Percentiles rank a stretch among this genome's conserved stretches.
These are phyloP conservation scores for Chloranthus sessilifolius DNA, from an alignment of 164 flowering plant species.

Conservation along the genomic window DNA sequence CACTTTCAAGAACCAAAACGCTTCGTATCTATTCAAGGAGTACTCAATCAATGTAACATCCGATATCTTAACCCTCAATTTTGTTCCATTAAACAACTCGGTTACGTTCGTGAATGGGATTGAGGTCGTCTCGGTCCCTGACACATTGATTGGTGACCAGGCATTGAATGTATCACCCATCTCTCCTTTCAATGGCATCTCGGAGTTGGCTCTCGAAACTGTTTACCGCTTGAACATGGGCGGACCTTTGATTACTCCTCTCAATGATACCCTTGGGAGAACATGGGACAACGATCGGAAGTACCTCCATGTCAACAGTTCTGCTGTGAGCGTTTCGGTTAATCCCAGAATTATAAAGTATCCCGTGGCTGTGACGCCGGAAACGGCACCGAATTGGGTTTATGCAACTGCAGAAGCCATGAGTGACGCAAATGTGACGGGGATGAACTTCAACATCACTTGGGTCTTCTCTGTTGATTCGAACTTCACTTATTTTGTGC, in stretches of 20 bases:
- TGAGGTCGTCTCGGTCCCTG: conserved; percentile 33
- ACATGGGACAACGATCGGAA: conserved; percentile 31
- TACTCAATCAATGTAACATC: conserved; percentile 27
- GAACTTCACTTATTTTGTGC: conserved; percentile 53
- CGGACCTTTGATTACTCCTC: conserved; percentile 31
- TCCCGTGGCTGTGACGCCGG: conserved; percentile 32
- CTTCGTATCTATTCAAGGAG: conserved; percentile 27
- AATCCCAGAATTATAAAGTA: conserved; percentile 26
- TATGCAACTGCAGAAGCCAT: conserved; percentile 78
- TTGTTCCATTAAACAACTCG: conserved; percentile 24
- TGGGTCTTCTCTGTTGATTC: conserved; percentile 83
- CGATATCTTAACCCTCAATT: conserved; percentile 17
- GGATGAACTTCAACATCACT: conserved; percentile 68
- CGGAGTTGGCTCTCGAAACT: conserved; percentile 26
- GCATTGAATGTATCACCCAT: conserved; percentile 9
- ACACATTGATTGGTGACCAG: conserved; percentile 28
- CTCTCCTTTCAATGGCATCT: conserved; percentile 20
- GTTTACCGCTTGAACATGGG: conserved; percentile 33
- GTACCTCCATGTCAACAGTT: conserved; percentile 27
- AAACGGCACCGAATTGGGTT: conserved; percentile 77
- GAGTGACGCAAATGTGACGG: conserved; percentile 51
- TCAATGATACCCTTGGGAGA: conserved; percentile 38
- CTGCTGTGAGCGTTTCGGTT: conserved; percentile 19
- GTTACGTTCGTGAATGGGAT: conserved; percentile 32
- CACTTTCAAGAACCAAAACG: conserved; percentile 19